Evolutionary conservation across 2,329 filamentous ascomycete species (phyloP).

Genomic region (Cladosporium halotolerans): DNA sequence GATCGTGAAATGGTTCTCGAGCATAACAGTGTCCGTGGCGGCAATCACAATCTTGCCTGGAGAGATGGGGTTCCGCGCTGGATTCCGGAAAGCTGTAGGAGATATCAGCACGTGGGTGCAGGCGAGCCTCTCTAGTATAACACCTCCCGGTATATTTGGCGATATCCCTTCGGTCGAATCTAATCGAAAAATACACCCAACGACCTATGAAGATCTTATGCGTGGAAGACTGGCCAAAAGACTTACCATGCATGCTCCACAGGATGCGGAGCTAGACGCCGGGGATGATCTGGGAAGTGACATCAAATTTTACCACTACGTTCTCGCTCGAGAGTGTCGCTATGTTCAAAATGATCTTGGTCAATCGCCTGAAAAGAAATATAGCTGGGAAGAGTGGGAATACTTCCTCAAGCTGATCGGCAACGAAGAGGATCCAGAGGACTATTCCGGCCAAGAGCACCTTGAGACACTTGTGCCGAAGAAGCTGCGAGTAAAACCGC

Average conservation of each 20-base stretch:
- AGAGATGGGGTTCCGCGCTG: constrained; percentile 36
- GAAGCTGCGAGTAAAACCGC: not conserved
- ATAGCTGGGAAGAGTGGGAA: constrained; percentile 39
- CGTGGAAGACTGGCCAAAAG: constrained; percentile 21
- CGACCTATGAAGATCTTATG: constrained; percentile 8
- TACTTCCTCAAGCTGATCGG: constrained; percentile 45
- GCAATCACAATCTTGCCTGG: constrained; percentile 50
- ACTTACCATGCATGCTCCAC: constrained; percentile 12
- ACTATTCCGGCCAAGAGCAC: constrained; percentile 25
- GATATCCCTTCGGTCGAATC: not conserved
- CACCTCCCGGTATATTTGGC: constrained; percentile 6
- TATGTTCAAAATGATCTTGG: constrained; percentile 38
- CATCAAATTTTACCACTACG: constrained; percentile 46
- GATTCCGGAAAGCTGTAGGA: constrained; percentile 21
- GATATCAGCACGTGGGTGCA: not conserved
- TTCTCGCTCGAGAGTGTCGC: constrained; percentile 41
- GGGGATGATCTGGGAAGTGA: constrained; percentile 43
- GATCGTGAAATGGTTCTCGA: constrained; percentile 48
- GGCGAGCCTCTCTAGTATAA: not conserved
- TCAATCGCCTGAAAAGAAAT: constrained; percentile 31
- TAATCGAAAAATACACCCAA: no score
- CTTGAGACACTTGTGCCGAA: constrained; percentile 15
- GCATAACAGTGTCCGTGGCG: constrained; percentile 51
- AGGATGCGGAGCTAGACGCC: constrained; percentile 10
- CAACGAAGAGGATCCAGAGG: constrained; percentile 37